These are phyloP conservation scores for Phytophthora multivora DNA, from an alignment of 352 stramenopile genomes.

Conservation along the genomic window DNA sequence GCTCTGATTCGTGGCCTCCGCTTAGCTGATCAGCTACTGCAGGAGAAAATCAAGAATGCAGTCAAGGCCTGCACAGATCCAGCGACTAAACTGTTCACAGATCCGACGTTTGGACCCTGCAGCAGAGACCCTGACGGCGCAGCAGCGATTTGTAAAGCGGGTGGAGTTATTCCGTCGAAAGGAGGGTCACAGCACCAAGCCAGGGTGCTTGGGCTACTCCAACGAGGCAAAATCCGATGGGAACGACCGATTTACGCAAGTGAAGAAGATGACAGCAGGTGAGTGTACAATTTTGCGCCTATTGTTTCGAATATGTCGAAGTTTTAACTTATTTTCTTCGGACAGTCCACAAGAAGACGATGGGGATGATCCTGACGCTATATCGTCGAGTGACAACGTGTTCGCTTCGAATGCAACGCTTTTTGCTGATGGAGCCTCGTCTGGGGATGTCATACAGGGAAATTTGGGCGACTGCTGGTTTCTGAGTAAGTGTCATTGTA, in stretches of 20 bases:
- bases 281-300: too few species aligned
- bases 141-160: slow-evolving; percentile 70
- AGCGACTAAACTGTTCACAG: slow-evolving; percentile 62
- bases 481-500: slow-evolving; percentile 56
- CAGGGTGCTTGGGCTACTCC: slow-evolving; percentile 71
- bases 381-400: slow-evolving; percentile 30
- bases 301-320: not conserved
- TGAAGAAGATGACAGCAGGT: slow-evolving; percentile 36
- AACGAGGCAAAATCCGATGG: slow-evolving; percentile 81
- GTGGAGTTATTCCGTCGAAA: slow-evolving; percentile 57
- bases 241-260: slow-evolving; percentile 68
- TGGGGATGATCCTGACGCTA: slow-evolving; percentile 20
- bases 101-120: slow-evolving; percentile 84
- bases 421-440: slow-evolving; percentile 78
- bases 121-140: slow-evolving; percentile 59
- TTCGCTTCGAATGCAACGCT: slow-evolving; percentile 73
- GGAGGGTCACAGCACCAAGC: slow-evolving; percentile 75
- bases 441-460: slow-evolving; percentile 89
- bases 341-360: slow-evolving; percentile 32
- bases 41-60: slow-evolving; percentile 75
- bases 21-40: slow-evolving; percentile 72
- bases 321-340: too few species aligned
- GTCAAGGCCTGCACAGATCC: slow-evolving; percentile 55
- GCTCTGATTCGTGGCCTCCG: slow-evolving; percentile 56
- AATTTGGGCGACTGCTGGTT: slow-evolving; percentile 94